A percentile compares a stretch with the other conserved stretches of the same genome.
phyloP scores from a whole-genome alignment of 2,329 filamentous ascomycete species.

The Colletotrichum neosansevieriae region DNA sequence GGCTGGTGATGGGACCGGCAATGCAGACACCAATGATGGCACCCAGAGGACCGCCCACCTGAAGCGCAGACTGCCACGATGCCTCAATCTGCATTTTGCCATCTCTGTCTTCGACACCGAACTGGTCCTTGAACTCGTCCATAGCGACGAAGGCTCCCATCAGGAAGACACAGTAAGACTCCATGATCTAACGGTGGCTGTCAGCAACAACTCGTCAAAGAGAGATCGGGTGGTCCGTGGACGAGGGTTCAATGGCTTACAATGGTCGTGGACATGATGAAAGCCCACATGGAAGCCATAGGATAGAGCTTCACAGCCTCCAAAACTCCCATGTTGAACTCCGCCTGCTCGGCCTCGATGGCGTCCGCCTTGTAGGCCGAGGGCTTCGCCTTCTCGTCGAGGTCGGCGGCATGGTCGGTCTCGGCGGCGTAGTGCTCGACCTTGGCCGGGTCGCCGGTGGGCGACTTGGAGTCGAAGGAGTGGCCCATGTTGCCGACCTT shows the following conservation, averaged over 20 bases:
- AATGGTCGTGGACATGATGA: conserved; percentile 55
- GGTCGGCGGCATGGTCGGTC: conserved; percentile 20
- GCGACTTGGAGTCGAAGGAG: conserved; percentile 32
- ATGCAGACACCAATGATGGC: conserved; percentile 71
- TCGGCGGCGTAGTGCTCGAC: conserved; percentile 28
- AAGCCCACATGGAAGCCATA: conserved; percentile 54
- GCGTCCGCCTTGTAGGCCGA: conserved; percentile 63
- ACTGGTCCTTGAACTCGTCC: conserved; percentile 57
- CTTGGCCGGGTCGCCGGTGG: conserved; percentile 26
- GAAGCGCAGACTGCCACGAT: conserved; percentile 70
- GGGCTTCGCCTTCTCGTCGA: conserved; percentile 53
- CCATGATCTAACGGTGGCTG: conserved; percentile 66
- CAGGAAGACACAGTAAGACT: conserved; percentile 73
- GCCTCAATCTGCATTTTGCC: conserved; percentile 57
- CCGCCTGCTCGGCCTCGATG: conserved; percentile 65
- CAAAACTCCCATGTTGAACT: conserved; percentile 50
- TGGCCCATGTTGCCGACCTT: conserved; percentile 22
- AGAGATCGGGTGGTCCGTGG: neutral
- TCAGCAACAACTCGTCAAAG: conserved; percentile 37
- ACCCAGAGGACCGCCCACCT: conserved; percentile 66
- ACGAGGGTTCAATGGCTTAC: conserved; percentile 48
- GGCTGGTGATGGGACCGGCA: conserved; percentile 70
- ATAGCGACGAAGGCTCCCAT: conserved; percentile 70
- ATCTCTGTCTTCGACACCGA: conserved; percentile 54
- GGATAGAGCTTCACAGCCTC: conserved; percentile 51